A percentile compares a stretch with the other conserved stretches of the same genome.
phyloP scores from a whole-genome alignment of 2,329 filamentous ascomycete species.

The Botryotinia calthae region DNA sequence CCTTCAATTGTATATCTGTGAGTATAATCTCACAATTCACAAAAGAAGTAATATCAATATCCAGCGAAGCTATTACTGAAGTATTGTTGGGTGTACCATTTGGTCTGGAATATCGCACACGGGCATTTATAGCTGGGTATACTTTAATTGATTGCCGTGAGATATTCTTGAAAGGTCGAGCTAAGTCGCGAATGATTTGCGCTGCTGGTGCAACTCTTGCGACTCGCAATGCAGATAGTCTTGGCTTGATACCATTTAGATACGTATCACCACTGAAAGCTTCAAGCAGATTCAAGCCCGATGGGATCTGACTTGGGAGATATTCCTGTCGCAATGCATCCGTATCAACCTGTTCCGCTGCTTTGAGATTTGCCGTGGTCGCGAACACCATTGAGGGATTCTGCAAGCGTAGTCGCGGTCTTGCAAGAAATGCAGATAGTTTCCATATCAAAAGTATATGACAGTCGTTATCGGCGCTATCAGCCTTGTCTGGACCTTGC shows the following conservation, averaged over 20 bases:
- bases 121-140: slow-evolving; percentile 67
- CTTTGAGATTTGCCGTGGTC: slow-evolving; percentile 59
- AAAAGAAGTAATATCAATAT: slow-evolving; percentile 70
- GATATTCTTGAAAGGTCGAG: slow-evolving; percentile 63
- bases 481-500: slow-evolving; percentile 43
- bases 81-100: slow-evolving; percentile 54
- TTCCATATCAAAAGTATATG: slow-evolving; percentile 60
- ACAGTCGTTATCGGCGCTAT: slow-evolving; percentile 37
- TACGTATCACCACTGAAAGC: slow-evolving; percentile 66
- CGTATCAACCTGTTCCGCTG: slow-evolving; percentile 45
- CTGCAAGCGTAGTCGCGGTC: slow-evolving; percentile 64
- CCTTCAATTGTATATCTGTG: slow-evolving; percentile 54
- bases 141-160: slow-evolving; percentile 62
- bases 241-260: slow-evolving; percentile 57
- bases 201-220: slow-evolving; percentile 70
- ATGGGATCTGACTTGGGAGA: slow-evolving; percentile 64
- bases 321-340: slow-evolving; percentile 56
- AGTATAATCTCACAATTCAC: slow-evolving; percentile 65
- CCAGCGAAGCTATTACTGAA: slow-evolving; percentile 66
- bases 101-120: slow-evolving; percentile 68
- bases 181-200: slow-evolving; percentile 55
- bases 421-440: slow-evolving; percentile 53
- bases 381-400: slow-evolving; percentile 65
- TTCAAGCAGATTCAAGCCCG: slow-evolving; percentile 74
- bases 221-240: slow-evolving; percentile 70